Percentiles rank a stretch among this genome's conserved stretches.
Conservation (phyloP, 169 alveolate genomes). For the Eimeria maxima region DNA sequence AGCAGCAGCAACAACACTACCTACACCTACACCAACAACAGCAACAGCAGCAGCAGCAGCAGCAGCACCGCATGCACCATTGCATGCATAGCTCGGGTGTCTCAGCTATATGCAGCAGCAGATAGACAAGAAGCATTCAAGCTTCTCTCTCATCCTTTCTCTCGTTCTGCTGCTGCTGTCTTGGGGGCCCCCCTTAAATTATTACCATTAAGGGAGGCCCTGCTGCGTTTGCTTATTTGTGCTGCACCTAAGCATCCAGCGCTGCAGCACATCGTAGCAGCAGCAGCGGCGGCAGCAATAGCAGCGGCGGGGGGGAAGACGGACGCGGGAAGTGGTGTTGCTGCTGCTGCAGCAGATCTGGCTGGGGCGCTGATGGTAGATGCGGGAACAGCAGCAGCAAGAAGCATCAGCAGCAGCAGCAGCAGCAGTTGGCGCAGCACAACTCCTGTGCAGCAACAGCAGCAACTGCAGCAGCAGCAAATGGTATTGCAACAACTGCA, state of each 20-base stretch:
- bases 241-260: constrained; percentile 12
- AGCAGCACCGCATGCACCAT: constrained; percentile 31
- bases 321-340: not conserved
- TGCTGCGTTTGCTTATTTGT: constrained; percentile 33
- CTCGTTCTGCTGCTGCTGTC: constrained; percentile 24
- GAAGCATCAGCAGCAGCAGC: constrained; percentile 10
- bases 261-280: not conserved
- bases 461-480: constrained; percentile 47
- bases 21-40: constrained; percentile 33
- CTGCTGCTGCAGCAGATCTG: not conserved
- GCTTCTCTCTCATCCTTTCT: not conserved
- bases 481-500: constrained; percentile 24
- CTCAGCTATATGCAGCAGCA: constrained; percentile 15
- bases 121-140: constrained; percentile 13
- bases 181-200: not conserved
- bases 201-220: constrained; percentile 12
- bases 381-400: not conserved
- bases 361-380: constrained; percentile 26
- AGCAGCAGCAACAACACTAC: constrained; percentile 54
- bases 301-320: too few species aligned
- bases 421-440: constrained; percentile 27
- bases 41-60: constrained; percentile 52
- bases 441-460: not conserved
- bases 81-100: not conserved
- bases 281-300: constrained; percentile 48